Base-by-base conservation (phyloP, 2,329 filamentous ascomycete species). In the Neopestalotiopsis sp. region DNA sequence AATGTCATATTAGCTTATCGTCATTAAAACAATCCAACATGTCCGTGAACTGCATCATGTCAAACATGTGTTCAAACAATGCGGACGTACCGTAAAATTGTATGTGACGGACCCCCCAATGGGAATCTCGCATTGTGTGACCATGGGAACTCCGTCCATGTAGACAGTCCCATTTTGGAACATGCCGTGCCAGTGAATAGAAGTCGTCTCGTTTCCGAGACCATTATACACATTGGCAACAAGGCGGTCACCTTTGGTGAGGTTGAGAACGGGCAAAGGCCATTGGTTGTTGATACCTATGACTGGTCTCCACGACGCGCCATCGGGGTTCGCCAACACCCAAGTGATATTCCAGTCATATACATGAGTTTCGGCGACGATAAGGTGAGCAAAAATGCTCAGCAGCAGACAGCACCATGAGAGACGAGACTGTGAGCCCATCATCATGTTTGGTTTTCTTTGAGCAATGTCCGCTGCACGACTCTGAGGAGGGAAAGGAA, bases 231-330 rank as follows among this genome's bases (percentile, higher is more conserved):
- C 81, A 62, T 85, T 86, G 49, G 87, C 90, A 65, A 87, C 84
- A 68, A 94, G 90, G 32, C 81, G 79, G 7, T 53, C 45, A 2
- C 45, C 45, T 24, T 53, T 53, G 45, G 45, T 53, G n/a, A 53
- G 20, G 45, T 53, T 53, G 17, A 53, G 9, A 20, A 53, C 45
- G 1, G 93, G 93, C 66, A 92, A 86, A 1, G 93, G 93, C 91
- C 92, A 94, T 81, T 90, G 79, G 4, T 88, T 88, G 75, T 96
- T 95, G 81, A 96, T 91, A 61, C 91, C 92, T 76, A 95, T 93
- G 3, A 88, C 87, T n/a, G 89, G 86, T 40, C 92, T 86, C 53
- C 87, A 83, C 69, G 86, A 86, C 7, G 85, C 82, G 28, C 90
- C 90, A 81, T 95, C 93, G 0, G 93, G 93, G 74, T 92, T 91